Base-by-base conservation (phyloP, 768 basidiomycete genomes). In the Collybiopsis luxurians region DNA sequence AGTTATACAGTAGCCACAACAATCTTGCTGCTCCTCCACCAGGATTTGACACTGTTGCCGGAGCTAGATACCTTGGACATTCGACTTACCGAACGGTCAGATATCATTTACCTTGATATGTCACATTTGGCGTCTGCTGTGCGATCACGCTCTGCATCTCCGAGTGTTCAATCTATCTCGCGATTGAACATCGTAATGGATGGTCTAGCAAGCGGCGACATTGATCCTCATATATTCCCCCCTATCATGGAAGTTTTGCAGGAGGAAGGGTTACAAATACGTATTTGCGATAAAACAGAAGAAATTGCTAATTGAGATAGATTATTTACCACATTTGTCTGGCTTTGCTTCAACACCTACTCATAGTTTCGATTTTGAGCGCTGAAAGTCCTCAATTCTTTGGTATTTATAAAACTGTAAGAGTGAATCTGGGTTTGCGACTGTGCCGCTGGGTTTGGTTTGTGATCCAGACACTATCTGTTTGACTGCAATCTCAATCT, bases 401-500 rank as follows among this genome's bases (percentile, higher is more conserved):
- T 76, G 74, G 62, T 79, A 86, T 65, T 79, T 82, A 69, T 87
- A 84, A 60, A 87, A 89, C 17, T 82, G 68, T 58, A 84, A 67
- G 39, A 89, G 74, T 0, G 83, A 80, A 53, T 85, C 84, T 0
- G 87, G 87, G 63, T 89, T 89, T 4, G 86, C 84, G n/a, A 90
- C 86, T 1, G 87, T 88, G 17, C 87, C 87, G 58, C 87, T 89
- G 2, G 87, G 86, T 61, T 81, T 75, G 40, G 75, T 72, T 2
- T 86, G 86, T 11, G 74, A 71, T 2, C 86, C 87, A n/a, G 85
- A 88, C 38, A 89, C 77, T 55, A 89, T 86, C 64, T 89, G 86
- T 67, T 89, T 89, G 51, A 89, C 84, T 2, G 85, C 87, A 28
- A 90, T 87, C 69, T 89, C 89, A 40, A 89, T 87, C 65, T 88